Evolutionary conservation across 1,284 basidiomycete species (phyloP).

Genomic region (Phylloboletellus chloephorus): DNA sequence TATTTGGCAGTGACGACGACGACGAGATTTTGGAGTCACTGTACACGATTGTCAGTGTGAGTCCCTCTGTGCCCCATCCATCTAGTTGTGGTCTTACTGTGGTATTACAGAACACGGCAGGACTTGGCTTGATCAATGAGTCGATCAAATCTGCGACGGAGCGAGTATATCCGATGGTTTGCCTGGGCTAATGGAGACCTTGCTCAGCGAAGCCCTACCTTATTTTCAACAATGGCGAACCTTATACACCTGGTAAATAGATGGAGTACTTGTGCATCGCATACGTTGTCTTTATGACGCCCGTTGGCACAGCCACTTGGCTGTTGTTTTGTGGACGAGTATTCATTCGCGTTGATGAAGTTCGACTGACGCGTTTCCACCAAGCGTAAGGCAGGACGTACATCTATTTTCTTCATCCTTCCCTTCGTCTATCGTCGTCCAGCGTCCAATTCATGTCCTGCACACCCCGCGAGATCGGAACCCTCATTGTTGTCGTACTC

Average conservation of each 20-base stretch:
- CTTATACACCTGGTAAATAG: constrained; percentile 45
- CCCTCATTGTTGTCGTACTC: constrained; percentile 90
- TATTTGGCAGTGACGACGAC: constrained; percentile 69
- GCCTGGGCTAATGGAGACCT: constrained; percentile 79
- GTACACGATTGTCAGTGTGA: constrained; percentile 61
- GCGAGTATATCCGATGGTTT: constrained; percentile 74
- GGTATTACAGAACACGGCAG: constrained; percentile 54
- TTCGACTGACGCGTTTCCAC: constrained; percentile 19
- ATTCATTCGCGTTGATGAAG: constrained; percentile 13
- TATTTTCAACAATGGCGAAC: constrained; percentile 50
- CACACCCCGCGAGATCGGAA: constrained; percentile 77
- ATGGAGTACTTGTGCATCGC: neutral
- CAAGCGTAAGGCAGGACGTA: constrained; percentile 19
- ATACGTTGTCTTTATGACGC: neutral
- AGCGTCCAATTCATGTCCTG: constrained; percentile 41
- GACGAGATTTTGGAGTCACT: constrained; percentile 57
- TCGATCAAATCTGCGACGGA: constrained; percentile 59
- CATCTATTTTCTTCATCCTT: constrained; percentile 6
- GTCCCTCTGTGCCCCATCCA: constrained; percentile 19
- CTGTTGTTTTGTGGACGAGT: neutral
- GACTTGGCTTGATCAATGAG: constrained; percentile 75
- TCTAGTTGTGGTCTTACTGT: neutral
- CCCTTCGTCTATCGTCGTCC: constrained; percentile 5
- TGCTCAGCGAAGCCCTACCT: constrained; percentile 62
- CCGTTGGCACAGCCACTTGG: constrained; percentile 1